These are phyloP conservation scores for Boletus vermiculosoides DNA, from an alignment of 768 basidiomycete genomes.

Conservation along the genomic window DNA sequence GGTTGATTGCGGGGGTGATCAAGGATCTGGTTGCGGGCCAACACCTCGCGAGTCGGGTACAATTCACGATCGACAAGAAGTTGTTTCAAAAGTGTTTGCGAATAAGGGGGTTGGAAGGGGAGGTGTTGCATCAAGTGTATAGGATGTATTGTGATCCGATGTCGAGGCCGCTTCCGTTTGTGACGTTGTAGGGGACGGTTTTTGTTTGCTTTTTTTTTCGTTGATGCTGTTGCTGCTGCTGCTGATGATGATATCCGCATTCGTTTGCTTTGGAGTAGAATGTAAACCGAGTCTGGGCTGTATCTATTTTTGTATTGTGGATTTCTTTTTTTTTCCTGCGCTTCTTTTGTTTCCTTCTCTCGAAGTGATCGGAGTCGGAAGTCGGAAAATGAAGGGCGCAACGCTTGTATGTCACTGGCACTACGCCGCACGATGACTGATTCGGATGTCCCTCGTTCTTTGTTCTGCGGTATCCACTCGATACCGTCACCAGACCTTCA, in stretches of 20 bases:
- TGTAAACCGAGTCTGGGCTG: constrained; percentile 11
- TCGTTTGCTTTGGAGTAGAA: constrained; percentile 17
- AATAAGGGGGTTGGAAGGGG: constrained; percentile 61
- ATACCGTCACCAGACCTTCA: no score
- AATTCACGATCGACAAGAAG: constrained; percentile 70
- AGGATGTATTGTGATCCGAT: constrained; percentile 35
- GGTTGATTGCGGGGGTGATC: constrained; percentile 76
- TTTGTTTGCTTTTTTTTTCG: background rate
- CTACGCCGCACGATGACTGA: no score
- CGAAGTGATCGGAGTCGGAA: background rate
- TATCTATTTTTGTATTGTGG: constrained; percentile 28
- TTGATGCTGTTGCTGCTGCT: no score
- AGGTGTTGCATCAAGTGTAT: constrained; percentile 50
- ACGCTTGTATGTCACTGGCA: no score
- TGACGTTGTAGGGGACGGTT: constrained; percentile 15
- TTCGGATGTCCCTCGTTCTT: no score
- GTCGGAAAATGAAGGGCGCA: background rate
- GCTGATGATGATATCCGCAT: constrained; percentile 14
- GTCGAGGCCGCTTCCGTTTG: constrained; percentile 17
- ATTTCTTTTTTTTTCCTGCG: background rate
- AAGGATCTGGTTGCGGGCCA: constrained; percentile 80
- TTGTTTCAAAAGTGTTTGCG: constrained; percentile 73
- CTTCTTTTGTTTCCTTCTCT: no score
- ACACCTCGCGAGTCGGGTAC: constrained; percentile 72
- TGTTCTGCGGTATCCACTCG: no score